phyloP scores from a whole-genome alignment of 1,284 basidiomycete species.

The Microbotryum scabiosae region DNA sequence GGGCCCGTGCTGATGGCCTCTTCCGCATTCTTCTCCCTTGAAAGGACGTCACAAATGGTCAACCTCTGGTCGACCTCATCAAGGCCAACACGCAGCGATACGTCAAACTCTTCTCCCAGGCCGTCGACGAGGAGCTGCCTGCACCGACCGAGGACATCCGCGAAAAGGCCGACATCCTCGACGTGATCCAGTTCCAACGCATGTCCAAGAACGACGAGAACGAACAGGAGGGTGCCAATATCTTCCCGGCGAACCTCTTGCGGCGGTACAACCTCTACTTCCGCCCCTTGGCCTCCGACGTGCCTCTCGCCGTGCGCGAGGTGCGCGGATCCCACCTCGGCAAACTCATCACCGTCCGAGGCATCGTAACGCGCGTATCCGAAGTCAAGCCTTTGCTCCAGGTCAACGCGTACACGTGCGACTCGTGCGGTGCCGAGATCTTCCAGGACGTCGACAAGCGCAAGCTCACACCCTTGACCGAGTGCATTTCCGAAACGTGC shows the following conservation, averaged over 20 bases:
- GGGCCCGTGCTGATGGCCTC: not conserved
- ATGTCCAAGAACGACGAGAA: slow-evolving; percentile 73
- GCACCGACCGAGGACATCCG: slow-evolving; percentile 78
- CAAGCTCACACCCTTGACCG: slow-evolving; percentile 77
- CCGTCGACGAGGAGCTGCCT: slow-evolving; percentile 81
- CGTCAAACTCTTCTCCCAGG: slow-evolving; percentile 78
- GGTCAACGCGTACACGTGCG: slow-evolving; percentile 98
- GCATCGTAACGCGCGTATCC: slow-evolving; percentile 95
- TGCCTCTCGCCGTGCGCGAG: slow-evolving; percentile 75
- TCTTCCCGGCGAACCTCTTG: slow-evolving; percentile 82
- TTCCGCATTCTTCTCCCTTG: slow-evolving; percentile 33
- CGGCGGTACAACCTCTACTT: slow-evolving; percentile 95
- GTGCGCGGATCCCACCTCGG: slow-evolving; percentile 81
- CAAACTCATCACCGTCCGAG: slow-evolving; percentile 86
- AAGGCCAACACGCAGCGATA: slow-evolving; percentile 82
- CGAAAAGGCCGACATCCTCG: slow-evolving; percentile 69
- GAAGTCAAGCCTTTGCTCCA: slow-evolving; percentile 97
- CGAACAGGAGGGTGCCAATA: slow-evolving; percentile 50
- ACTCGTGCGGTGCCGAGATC: slow-evolving; percentile 94
- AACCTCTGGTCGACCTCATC: slow-evolving; percentile 62
- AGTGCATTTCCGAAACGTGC: slow-evolving; percentile 78
- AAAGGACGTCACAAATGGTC: slow-evolving; percentile 58
- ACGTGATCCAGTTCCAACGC: slow-evolving; percentile 88
- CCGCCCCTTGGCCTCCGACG: slow-evolving; percentile 63
- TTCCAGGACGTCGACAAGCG: slow-evolving; percentile 97